phyloP scores from a whole-genome alignment of 371 early-diverging fungal species.

The Aphelidium insulamus region DNA sequence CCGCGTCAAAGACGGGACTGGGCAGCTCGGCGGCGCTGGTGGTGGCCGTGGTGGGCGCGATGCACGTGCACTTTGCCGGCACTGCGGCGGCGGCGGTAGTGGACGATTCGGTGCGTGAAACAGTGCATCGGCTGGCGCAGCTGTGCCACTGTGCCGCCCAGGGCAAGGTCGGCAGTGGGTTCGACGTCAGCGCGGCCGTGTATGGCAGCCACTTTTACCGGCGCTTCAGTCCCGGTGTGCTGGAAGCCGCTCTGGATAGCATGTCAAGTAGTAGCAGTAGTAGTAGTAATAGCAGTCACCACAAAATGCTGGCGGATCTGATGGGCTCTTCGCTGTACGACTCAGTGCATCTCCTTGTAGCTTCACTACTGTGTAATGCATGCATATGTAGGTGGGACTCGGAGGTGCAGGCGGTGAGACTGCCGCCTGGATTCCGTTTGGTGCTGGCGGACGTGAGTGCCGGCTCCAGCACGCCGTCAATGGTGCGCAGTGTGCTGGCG shows the following conservation, averaged over 20 bases:
- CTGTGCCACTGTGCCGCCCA: constrained; percentile 85
- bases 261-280: neutral
- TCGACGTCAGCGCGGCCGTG: constrained; percentile 81
- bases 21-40: constrained; percentile 87
- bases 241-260: constrained; percentile 31
- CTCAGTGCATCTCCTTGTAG: neutral
- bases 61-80: constrained; percentile 45
- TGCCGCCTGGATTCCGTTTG: constrained; percentile 51
- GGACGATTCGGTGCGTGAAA: constrained; percentile 1
- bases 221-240: constrained; percentile 49
- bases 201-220: constrained; percentile 69
- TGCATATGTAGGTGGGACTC: constrained; percentile 41
- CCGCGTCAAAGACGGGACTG: constrained; percentile 84
- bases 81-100: too few relatives aligned
- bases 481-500: constrained; percentile 62
- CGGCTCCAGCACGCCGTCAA: constrained; percentile 75
- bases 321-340: neutral
- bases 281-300: neutral
- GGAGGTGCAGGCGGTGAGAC: constrained; percentile 24
- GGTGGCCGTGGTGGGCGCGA: constrained; percentile 57
- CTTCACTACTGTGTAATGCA: constrained; percentile 1
- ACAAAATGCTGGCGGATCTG: neutral
- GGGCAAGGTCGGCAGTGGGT: constrained; percentile 90
- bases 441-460: constrained; percentile 77
- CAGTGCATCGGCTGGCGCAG: constrained; percentile 67